Evolutionary conservation across 164 flowering plant species (phyloP), one percentile per base, ranked within the genome.

Genomic region (Nelumbo lutea): DNA sequence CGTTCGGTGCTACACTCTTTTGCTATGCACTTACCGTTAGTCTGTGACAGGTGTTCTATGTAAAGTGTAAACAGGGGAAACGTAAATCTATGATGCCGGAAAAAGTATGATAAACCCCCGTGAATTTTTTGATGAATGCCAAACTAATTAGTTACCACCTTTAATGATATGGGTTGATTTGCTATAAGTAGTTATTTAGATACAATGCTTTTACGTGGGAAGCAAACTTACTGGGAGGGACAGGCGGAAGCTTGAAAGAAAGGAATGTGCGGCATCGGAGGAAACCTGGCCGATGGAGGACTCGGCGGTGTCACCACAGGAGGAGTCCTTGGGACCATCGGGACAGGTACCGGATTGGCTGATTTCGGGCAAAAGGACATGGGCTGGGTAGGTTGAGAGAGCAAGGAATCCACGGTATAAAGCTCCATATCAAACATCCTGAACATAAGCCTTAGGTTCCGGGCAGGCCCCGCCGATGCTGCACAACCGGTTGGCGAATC

Each of bases 381-480:
- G 42, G 97, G 94, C 61, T 83, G 70, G 59, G 87, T 82, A 52
- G 99, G 99, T 79, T 92, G 89, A 60, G 92, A 75, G 8, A 92
- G 80, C 77, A 92, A 64, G 9, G 91, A 67, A 70, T 89, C 89
- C 62, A 83, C 97, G 0, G 77, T 53, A 69, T 87, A 95, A 64
- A 84, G 79, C 56, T 71, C 89, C 85, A 80, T 82, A 42, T 80
- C 82, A 71, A 86, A 92, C 82, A 95, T 75, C 66, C 78, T 83
- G 43, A 89, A 88, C 77, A 75, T 76, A 0, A 84, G 90, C 42
- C 68, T 84, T 5, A 83, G 68, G 39, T 67, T 65, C 63, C 73
- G 76, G 38, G 90, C 77, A 44, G 96, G 88, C 4, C 97, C 97
- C 11, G 84, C 79, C 6, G 80, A 72, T 40, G 81, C 83, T 7